Percentiles rank a stretch among this genome's conserved stretches.
These are phyloP conservation scores for Farysia itapuensis DNA, from an alignment of 1,284 basidiomycete species.

Conservation along the genomic window DNA sequence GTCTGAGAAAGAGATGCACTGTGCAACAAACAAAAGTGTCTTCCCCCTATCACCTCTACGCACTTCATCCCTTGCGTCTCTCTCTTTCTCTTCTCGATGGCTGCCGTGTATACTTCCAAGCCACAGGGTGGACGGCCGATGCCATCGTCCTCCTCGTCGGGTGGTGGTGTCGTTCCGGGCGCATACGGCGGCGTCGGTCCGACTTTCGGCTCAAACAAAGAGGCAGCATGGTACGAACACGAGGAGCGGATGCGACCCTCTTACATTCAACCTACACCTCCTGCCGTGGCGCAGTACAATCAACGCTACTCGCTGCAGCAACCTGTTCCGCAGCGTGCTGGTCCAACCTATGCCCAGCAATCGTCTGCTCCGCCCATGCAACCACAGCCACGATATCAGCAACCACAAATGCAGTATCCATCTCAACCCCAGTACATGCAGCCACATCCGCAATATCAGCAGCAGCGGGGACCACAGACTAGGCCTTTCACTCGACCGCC, in stretches of 20 bases:
- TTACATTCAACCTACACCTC: conserved; percentile 40
- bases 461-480: neutral
- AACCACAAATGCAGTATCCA: neutral
- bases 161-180: conserved; percentile 7
- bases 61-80: too few species aligned
- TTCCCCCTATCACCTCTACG: too few species aligned
- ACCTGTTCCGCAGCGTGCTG: neutral
- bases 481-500: conserved; percentile 10
- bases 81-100: too few species aligned
- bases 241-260: conserved; percentile 50
- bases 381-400: conserved; percentile 10
- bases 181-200: conserved; percentile 2
- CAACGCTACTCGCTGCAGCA: conserved; percentile 2
- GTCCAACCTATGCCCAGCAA: neutral
- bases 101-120: conserved; percentile 14
- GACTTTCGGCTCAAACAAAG: conserved; percentile 11
- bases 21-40: too few species aligned
- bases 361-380: neutral
- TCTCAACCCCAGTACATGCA: neutral
- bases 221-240: conserved; percentile 53
- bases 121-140: conserved; percentile 32
- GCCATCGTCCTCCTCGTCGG: conserved; percentile 27
- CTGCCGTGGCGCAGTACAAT: conserved; percentile 14
- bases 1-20: too few species aligned
- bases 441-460: neutral